Conservation (phyloP, 2,329 filamentous ascomycete species). For the Ophiognomonia clavigignenti-juglandacearum region DNA sequence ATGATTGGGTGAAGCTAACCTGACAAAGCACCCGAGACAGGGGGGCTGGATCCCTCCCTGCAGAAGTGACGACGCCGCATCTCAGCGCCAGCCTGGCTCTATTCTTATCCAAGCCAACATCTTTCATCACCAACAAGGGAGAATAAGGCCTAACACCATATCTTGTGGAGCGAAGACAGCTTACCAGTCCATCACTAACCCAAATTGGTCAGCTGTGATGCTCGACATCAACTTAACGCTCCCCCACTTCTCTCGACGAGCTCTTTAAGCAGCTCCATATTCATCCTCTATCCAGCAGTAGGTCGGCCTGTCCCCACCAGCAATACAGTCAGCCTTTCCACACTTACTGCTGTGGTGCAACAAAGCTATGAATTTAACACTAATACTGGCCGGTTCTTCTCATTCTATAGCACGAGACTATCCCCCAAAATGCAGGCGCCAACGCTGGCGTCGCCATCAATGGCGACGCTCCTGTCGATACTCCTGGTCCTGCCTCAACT, state of each 20-base stretch:
- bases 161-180: neutral
- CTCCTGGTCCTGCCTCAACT: constrained; percentile 49
- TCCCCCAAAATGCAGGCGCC: constrained; percentile 37
- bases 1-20: neutral
- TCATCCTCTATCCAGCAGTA: neutral
- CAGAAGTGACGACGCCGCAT: neutral
- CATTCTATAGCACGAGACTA: neutral
- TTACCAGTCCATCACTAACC: neutral
- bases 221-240: neutral
- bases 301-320: neutral
- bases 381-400: neutral
- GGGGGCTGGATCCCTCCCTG: neutral
- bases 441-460: constrained; percentile 39
- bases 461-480: constrained; percentile 42
- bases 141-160: neutral
- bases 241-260: neutral
- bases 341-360: neutral
- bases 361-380: no score
- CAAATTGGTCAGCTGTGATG: neutral
- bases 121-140: neutral
- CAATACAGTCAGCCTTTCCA: no score
- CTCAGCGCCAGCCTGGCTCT: no score
- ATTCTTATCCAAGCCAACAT: no score
- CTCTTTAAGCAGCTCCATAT: neutral
- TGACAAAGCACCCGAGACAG: neutral